Evolutionary conservation across 495 filamentous ascomycete species (phyloP), one percentile per base, ranked within the genome.

Genomic region (Aspergillus haitiensis): DNA sequence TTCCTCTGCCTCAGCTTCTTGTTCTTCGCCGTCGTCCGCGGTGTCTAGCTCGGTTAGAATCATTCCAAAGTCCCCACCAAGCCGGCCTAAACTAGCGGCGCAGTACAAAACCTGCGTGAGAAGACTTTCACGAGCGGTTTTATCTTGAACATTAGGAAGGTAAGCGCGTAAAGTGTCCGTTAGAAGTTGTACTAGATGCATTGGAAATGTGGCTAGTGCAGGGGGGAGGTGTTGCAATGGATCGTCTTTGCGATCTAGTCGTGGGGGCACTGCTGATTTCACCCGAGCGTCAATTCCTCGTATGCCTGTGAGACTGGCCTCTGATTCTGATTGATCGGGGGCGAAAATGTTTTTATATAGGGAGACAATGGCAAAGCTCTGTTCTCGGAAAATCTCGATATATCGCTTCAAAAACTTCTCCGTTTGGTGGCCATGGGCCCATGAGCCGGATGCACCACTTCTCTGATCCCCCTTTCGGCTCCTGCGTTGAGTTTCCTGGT

Each of bases 331-430:
- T 63, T 73, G 65, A 45, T 79, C 74, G 7, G 82, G 77, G 3
- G 88, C 85, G 68, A 97, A 98, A 47, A 98, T 94, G 64, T 84
- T 90, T 61, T 86, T 88, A 70, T 94, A 97, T 82, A 97, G 89
- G 16, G 89, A 92, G 18, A 98, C 83, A 59, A 97, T 95, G 10
- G 88, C 89, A 67, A 99, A 99, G 66, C 90, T 94, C 73, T 99
- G 95, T 74, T 99, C 95, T 53, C 95, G 88, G 74, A 97, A 98
- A 33, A 98, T 96, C 71, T 99, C 95, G 65, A 99, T 88, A 75
- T 96, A 99, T 53, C 91, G 80, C 71, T 99, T 99, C 39, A 99
- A 76, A 64, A 92, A 99, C 27, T 91, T 82, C 67, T 97, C 95
- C 2, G 93, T 97, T 67, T 98, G 94, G 66, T 95, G 91, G 0